A percentile compares a stretch with the other conserved stretches of the same genome.
These are phyloP conservation scores for Datura wrightii DNA, from an alignment of 257 asterid species.

Conservation along the genomic window DNA sequence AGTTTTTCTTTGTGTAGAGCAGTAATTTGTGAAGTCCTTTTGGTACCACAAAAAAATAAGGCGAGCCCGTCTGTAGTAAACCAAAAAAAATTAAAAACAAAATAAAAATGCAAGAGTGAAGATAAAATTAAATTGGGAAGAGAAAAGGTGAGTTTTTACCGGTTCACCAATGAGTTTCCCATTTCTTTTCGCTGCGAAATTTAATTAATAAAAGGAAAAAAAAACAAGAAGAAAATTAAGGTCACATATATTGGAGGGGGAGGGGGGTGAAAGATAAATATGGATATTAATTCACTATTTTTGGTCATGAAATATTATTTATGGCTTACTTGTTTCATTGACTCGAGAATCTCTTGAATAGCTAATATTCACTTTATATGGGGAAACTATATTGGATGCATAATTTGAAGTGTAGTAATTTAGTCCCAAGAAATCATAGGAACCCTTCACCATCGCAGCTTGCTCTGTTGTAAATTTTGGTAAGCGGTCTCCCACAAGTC, in stretches of 20 bases:
- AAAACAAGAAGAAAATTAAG: background rate
- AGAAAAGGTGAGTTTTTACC: background rate
- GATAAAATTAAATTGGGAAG: background rate
- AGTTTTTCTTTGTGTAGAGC: conserved; percentile 37
- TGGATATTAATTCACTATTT: too few species aligned
- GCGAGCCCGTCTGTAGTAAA: conserved; percentile 37
- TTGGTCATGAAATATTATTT: too few species aligned
- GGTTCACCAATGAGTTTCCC: conserved; percentile 30
- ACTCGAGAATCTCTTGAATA: conserved; percentile 34
- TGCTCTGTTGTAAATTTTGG: conserved; percentile 34
- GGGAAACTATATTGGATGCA: background rate
- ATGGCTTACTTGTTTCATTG: conserved; percentile 30
- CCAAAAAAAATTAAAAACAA: too few species aligned
- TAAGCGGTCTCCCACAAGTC: conserved; percentile 33
- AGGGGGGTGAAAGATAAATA: too few species aligned
- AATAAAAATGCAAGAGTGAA: background rate
- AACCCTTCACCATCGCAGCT: conserved; percentile 28
- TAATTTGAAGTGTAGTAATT: conserved; percentile 40
- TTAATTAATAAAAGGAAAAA: too few species aligned
- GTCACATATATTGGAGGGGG: too few species aligned
- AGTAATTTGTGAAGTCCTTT: conserved; percentile 39
- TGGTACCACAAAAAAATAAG: conserved; percentile 31
- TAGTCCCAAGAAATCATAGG: conserved; percentile 43
- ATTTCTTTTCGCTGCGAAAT: background rate
- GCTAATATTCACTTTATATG: background rate